Conservation (phyloP, 2,329 filamentous ascomycete genomes). For the Neospermospora avenae region DNA sequence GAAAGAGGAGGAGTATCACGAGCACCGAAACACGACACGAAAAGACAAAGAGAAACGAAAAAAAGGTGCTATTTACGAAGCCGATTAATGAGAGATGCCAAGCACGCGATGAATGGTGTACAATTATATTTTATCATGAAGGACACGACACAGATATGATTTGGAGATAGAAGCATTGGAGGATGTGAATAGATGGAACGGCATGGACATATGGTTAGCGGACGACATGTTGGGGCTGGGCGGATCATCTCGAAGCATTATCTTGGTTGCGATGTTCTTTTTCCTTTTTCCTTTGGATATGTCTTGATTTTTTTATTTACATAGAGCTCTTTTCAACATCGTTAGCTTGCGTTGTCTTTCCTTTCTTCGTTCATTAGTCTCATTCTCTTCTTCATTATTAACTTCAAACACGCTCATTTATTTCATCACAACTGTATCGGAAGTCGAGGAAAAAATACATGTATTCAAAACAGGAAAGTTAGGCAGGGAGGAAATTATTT, state of each 20-base stretch:
- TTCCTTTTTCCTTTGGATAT: neutral
- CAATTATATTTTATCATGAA: conserved; percentile 17
- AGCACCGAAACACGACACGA: neutral
- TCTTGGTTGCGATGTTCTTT: neutral
- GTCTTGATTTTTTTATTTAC: neutral
- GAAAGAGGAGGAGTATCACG: neutral
- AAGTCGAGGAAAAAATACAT: neutral
- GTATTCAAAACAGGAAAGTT: neutral
- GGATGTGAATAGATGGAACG: conserved; percentile 15
- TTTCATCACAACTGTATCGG: neutral
- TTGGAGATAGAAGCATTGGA: conserved; percentile 13
- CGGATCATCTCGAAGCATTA: conserved; percentile 2
- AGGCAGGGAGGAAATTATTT: neutral
- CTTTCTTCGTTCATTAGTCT: neutral
- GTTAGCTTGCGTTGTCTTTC: neutral
- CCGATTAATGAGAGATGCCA: conserved; percentile 17
- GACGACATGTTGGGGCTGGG: neutral
- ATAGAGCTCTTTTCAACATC: neutral
- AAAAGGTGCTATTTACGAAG: conserved; percentile 13
- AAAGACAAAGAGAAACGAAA: neutral
- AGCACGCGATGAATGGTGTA: conserved; percentile 12
- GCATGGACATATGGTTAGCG: neutral
- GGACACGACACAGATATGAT: conserved; percentile 1
- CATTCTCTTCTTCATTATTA: neutral
- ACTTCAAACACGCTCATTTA: neutral